A percentile compares a stretch with the other conserved stretches of the same genome.
These are phyloP conservation scores for Diaporthe sp. DNA, from an alignment of 2,329 filamentous ascomycete species.

Conservation along the genomic window DNA sequence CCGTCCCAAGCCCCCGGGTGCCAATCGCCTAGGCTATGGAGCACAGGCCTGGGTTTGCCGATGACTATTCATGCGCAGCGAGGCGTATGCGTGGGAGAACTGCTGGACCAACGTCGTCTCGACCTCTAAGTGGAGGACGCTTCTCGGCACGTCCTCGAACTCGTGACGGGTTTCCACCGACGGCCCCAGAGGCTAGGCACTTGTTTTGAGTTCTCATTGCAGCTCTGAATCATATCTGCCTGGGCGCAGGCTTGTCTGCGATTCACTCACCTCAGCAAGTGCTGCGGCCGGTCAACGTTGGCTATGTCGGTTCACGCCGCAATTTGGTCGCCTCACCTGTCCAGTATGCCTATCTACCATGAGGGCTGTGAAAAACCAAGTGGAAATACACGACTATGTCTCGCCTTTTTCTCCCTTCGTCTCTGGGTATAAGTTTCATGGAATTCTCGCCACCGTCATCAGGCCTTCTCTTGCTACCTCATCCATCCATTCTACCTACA, in stretches of 20 bases:
- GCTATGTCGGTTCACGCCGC: slow-evolving; percentile 19
- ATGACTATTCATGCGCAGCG: slow-evolving; percentile 30
- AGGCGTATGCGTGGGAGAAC: slow-evolving; percentile 16
- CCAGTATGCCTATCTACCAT: background rate
- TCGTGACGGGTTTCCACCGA: background rate
- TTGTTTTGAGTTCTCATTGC: background rate
- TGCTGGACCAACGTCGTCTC: background rate
- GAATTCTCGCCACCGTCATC: background rate
- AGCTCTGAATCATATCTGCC: slow-evolving; percentile 24
- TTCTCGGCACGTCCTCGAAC: background rate
- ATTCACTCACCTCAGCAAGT: background rate
- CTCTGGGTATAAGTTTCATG: background rate
- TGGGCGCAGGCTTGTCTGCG: slow-evolving; percentile 8
- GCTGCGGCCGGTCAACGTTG: slow-evolving; percentile 14
- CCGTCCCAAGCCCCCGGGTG: background rate
- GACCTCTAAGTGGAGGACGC: slow-evolving; percentile 19
- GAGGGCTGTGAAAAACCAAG: slow-evolving; percentile 20
- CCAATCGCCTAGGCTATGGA: background rate
- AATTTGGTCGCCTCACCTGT: background rate
- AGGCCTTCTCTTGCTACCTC: background rate
- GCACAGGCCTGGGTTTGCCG: background rate
- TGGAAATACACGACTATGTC: background rate
- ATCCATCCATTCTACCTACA: background rate
- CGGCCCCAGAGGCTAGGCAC: background rate
- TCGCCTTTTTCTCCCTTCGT: background rate